Evolutionary conservation across 495 filamentous ascomycete species (phyloP), one percentile per base, ranked within the genome.

Genomic region (Massariosphaeria phaeospora): DNA sequence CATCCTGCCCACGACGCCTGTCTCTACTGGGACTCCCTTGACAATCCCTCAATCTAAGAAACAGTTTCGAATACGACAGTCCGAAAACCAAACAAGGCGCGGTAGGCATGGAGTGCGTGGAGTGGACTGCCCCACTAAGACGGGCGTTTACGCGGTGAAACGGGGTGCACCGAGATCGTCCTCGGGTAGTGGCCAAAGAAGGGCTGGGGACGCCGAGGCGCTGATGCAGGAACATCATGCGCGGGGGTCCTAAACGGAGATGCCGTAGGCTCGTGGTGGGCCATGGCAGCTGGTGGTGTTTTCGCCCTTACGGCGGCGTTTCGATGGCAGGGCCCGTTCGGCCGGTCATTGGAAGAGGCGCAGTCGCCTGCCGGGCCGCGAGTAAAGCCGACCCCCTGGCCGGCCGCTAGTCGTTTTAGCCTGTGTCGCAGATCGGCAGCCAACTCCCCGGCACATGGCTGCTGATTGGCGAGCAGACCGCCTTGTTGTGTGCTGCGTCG

Each of bases 151-250:
- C 26, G 52, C 47, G 26, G 49, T 58, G 55, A 59, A 59, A 58
- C 50, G 44, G 48, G 55, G 33, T 18, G 46, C 29, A 27, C 38
- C 39, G 50, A 53, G 43, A 35, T 23, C 21, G 26, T 45, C 26
- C 35, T 26, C 12, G 36, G n/a, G 26, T 46, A 45, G 3, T 23
- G 55, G 41, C 60, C 60, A 63, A 55, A 54, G 52, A 59, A 59
- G 46, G 60, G 24, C 24, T 35, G 33, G 23, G 30, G 27, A 11
- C 17, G 20, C 3, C 44, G 20, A n/a, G 27, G 27, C 25, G 31
- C 35, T 47, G 60, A 58, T 29, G 60, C 54, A 63, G 60, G 60
- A 50, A 58, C 60, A 54, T 59, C 48, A 53, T 52, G 58, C 57
- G 49, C 41, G 36, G 47, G 51, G 26, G 46, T 15, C 49, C 43